phyloP scores from a whole-genome alignment of 2,329 filamentous ascomycete species.

The Furcasterigmium furcatum region DNA sequence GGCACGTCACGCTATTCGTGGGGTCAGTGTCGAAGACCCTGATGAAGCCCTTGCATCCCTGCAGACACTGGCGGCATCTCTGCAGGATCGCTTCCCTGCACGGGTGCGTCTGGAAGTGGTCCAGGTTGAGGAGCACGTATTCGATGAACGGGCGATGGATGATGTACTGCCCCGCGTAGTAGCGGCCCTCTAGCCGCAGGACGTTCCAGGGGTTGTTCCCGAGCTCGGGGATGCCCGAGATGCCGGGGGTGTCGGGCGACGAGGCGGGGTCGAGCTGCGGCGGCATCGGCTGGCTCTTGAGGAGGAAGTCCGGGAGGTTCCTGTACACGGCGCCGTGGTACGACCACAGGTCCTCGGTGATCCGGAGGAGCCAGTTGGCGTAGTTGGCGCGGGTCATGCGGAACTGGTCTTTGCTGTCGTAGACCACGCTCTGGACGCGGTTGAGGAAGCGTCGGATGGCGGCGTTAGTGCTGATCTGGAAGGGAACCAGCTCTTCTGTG shows the following conservation, averaged over 20 bases:
- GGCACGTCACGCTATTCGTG: slow-evolving; percentile 19
- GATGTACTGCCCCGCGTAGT: slow-evolving; percentile 25
- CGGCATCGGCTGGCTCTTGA: slow-evolving; percentile 11
- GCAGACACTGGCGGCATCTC: slow-evolving; percentile 15
- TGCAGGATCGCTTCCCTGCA: slow-evolving; percentile 15
- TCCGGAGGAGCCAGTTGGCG: slow-evolving; percentile 19
- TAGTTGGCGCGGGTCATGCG: slow-evolving; percentile 16
- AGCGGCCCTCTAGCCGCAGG: slow-evolving; percentile 19
- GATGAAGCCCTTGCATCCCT: slow-evolving; percentile 21
- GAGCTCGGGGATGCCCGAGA: slow-evolving; percentile 7
- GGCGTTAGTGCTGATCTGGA: slow-evolving; percentile 25
- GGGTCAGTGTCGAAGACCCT: slow-evolving; percentile 21
- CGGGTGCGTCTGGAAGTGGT: slow-evolving; percentile 18
- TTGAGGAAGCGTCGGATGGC: slow-evolving; percentile 24
- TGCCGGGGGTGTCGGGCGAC: slow-evolving; percentile 7
- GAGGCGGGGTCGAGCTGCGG: background rate
- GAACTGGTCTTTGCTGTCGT: slow-evolving; percentile 20
- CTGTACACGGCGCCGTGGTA: slow-evolving; percentile 21
- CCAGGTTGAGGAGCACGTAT: slow-evolving; percentile 19
- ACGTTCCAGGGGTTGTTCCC: slow-evolving; percentile 25
- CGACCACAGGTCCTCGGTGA: slow-evolving; percentile 19
- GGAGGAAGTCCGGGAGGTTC: slow-evolving; percentile 20
- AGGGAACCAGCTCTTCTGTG: slow-evolving; percentile 20
- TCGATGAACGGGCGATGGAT: slow-evolving; percentile 25
- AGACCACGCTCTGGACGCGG: slow-evolving; percentile 22